Evolutionary conservation across 495 filamentous ascomycete species (phyloP).

Genomic region (Penicillium herquei): DNA sequence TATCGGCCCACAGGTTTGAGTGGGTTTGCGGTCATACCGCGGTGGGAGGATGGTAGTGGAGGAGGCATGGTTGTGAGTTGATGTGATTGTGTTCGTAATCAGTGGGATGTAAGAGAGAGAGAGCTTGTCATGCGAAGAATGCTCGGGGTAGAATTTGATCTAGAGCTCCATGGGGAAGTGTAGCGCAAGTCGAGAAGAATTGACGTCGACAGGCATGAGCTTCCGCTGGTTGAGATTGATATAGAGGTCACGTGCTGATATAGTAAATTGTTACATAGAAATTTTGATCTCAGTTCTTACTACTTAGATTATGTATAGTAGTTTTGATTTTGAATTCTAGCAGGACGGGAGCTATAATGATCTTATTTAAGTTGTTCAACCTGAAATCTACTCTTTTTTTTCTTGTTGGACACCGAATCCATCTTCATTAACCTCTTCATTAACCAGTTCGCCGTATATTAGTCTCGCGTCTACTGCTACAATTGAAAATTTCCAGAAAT

Average conservation of each 20-base stretch:
- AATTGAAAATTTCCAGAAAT: no score
- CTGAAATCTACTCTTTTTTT: no score
- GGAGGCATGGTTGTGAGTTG: constrained; percentile 65
- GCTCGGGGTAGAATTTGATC: neutral
- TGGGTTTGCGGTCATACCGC: constrained; percentile 94
- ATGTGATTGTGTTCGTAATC: neutral
- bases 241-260: constrained; percentile 14
- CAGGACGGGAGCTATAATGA: neutral
- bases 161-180: neutral
- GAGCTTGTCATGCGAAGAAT: neutral
- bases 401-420: no score
- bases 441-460: no score
- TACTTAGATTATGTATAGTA: neutral
- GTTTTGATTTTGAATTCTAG: neutral
- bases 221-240: constrained; percentile 6
- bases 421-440: no score
- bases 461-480: no score
- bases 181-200: constrained; percentile 10
- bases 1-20: constrained; percentile 72
- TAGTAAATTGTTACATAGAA: neutral
- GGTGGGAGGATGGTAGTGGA: constrained; percentile 48
- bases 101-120: neutral
- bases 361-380: no score
- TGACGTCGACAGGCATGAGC: constrained; percentile 5
- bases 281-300: neutral